Conservation (phyloP, 495 filamentous ascomycete genomes). For the Darksidea phi region DNA sequence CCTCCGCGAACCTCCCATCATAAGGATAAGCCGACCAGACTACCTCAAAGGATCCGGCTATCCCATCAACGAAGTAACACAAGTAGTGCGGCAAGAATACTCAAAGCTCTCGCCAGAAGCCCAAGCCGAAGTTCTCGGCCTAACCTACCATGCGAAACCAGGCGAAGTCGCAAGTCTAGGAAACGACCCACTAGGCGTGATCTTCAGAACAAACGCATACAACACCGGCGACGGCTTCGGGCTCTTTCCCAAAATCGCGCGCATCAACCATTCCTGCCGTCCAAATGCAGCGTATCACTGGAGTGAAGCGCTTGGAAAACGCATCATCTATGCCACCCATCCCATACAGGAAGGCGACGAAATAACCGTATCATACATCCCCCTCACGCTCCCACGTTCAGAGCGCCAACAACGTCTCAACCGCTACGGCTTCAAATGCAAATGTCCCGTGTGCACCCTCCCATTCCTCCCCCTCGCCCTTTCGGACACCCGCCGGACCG, state of each 20-base stretch:
- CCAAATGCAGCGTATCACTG: slow-evolving; percentile 48
- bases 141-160: not conserved
- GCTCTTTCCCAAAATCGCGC: slow-evolving; percentile 42
- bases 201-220: slow-evolving; percentile 46
- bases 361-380: slow-evolving; percentile 46
- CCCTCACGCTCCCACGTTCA: slow-evolving; percentile 34
- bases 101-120: not conserved
- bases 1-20: not conserved
- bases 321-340: slow-evolving; percentile 46
- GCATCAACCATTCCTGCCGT: slow-evolving; percentile 48
- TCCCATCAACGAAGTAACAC: not conserved
- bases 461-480: slow-evolving; percentile 27
- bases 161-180: not conserved
- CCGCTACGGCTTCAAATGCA: slow-evolving; percentile 46
- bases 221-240: slow-evolving; percentile 42
- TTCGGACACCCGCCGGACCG: not conserved
- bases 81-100: not conserved
- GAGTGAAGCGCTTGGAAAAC: slow-evolving; percentile 40
- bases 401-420: slow-evolving; percentile 40
- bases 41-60: not conserved
- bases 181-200: slow-evolving; percentile 39
- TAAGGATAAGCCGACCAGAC: not conserved
- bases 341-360: slow-evolving; percentile 47
- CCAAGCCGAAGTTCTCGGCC: not conserved
- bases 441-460: slow-evolving; percentile 44